Percentiles rank a stretch among this genome's conserved stretches.
Evolutionary conservation across 2,329 filamentous ascomycete species (phyloP).

Genomic region (Aspergillus tamarii): DNA sequence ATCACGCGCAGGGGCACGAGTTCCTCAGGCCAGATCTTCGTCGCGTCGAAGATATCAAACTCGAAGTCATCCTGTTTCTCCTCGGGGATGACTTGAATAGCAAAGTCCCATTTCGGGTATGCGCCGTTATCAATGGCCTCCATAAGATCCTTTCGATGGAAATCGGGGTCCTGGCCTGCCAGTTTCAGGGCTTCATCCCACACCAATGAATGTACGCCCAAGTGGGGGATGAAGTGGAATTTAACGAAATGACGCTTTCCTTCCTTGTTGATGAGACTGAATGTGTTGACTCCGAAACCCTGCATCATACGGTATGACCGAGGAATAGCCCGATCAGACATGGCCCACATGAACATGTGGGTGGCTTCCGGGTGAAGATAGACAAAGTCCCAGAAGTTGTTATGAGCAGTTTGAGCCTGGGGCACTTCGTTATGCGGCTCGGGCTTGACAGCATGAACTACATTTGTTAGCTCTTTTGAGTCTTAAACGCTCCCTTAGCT

Average conservation of each 20-base stretch:
- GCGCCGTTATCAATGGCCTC: constrained; percentile 73
- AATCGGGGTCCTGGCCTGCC: constrained; percentile 75
- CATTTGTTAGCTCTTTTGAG: not conserved
- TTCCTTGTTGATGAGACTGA: constrained; percentile 35
- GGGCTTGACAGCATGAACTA: constrained; percentile 46
- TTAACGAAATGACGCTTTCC: constrained; percentile 41
- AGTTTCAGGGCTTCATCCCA: constrained; percentile 76
- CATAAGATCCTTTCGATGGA: constrained; percentile 76
- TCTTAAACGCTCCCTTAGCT: not conserved
- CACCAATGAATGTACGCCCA: constrained; percentile 39
- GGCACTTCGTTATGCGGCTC: constrained; percentile 47
- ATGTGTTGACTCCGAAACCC: constrained; percentile 42
- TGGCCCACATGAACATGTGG: constrained; percentile 37
- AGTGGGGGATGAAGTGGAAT: constrained; percentile 38
- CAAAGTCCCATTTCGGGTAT: constrained; percentile 79
- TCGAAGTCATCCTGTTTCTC: constrained; percentile 75
- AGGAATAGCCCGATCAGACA: constrained; percentile 42
- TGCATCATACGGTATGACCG: constrained; percentile 42
- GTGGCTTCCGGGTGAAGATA: constrained; percentile 38
- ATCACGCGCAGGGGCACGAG: constrained; percentile 75
- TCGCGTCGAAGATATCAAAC: constrained; percentile 83
- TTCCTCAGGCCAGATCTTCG: constrained; percentile 84
- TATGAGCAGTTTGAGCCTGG: constrained; percentile 53
- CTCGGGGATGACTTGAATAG: constrained; percentile 77
- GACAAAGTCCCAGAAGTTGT: constrained; percentile 57